Conservation (phyloP, 83 land plant genomes). For the Thuja plicata region DNA sequence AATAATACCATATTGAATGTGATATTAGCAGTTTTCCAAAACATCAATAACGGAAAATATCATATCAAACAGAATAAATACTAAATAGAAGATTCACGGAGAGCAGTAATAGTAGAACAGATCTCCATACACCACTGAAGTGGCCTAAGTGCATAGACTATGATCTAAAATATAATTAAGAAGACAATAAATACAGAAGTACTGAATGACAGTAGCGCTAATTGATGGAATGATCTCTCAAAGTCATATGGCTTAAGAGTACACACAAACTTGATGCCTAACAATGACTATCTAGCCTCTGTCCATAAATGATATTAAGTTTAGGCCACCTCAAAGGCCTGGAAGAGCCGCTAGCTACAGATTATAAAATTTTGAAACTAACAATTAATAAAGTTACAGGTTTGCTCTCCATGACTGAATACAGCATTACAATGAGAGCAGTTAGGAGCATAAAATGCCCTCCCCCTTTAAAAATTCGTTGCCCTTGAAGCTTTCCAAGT, state of each 20-base stretch:
- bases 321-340: neutral
- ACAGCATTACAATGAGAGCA: neutral
- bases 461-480: neutral
- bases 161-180: neutral
- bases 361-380: neutral
- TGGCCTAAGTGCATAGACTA: neutral
- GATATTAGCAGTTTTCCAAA: neutral
- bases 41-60: neutral
- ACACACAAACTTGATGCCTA: neutral
- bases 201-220: neutral
- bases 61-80: neutral
- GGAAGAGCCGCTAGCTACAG: neutral
- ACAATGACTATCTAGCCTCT: neutral
- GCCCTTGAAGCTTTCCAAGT: neutral
- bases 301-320: neutral
- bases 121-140: neutral
- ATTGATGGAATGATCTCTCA: neutral
- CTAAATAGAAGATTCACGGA: neutral
- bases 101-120: neutral
- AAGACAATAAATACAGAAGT: neutral
- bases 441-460: neutral
- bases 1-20: neutral
- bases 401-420: neutral
- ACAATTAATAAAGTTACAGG: neutral
- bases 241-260: neutral